These are phyloP conservation scores for Oryza longistaminata DNA, from an alignment of 176 grass and related monocot species.

Conservation along the genomic window DNA sequence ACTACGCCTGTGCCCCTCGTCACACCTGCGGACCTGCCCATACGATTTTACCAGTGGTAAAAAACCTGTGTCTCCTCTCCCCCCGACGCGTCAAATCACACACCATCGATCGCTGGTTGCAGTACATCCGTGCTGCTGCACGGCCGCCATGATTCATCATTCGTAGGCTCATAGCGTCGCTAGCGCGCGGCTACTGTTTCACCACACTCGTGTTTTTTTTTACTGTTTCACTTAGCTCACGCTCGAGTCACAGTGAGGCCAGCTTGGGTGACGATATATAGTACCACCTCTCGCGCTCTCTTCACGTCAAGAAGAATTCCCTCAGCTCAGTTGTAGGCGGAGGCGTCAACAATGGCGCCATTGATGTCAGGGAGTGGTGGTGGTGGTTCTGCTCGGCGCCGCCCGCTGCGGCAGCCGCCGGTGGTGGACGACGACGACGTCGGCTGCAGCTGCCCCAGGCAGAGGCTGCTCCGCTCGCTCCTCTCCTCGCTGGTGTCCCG, in stretches of 20 bases:
- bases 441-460: slow-evolving; percentile 73
- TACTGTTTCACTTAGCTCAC: not conserved
- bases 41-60: slow-evolving; percentile 18
- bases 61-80: not conserved
- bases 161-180: not conserved
- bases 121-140: not conserved
- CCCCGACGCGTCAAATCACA: slow-evolving; percentile 27
- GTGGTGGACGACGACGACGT: slow-evolving; percentile 50
- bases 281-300: not conserved
- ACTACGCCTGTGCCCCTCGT: not conserved
- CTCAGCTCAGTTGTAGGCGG: not conserved
- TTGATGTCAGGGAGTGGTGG: not conserved
- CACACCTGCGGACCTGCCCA: not conserved
- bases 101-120: not conserved
- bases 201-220: not conserved
- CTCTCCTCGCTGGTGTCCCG: slow-evolving; percentile 41
- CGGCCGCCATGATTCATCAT: too few species aligned
- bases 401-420: slow-evolving; percentile 45
- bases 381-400: not conserved
- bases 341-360: not conserved
- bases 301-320: not conserved
- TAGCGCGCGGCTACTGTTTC: not conserved
- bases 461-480: slow-evolving; percentile 53
- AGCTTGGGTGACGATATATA: not conserved
- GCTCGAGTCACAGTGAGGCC: not conserved